These are phyloP conservation scores for Cylindrotheca closterium DNA, from an alignment of 108 stramenopile species.

Conservation along the genomic window DNA sequence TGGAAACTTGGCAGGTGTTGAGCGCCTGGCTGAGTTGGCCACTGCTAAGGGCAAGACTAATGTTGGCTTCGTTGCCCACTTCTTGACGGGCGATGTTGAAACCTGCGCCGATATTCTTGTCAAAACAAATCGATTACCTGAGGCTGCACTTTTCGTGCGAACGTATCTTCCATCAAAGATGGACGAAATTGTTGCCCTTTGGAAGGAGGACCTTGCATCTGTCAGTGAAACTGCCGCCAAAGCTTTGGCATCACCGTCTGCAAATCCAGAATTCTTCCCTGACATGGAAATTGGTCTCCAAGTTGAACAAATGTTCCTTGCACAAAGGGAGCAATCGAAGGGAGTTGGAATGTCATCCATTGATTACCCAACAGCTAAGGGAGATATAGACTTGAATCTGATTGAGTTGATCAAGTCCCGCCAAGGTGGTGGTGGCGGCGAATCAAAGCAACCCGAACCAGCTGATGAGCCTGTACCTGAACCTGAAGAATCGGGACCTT, in stretches of 20 bases:
- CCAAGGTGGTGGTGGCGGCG: slow-evolving; percentile 41
- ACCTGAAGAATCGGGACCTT: slow-evolving; percentile 18
- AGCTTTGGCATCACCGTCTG: slow-evolving; percentile 83
- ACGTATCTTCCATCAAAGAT: slow-evolving; percentile 95
- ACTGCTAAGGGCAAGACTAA: slow-evolving; percentile 84
- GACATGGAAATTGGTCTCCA: slow-evolving; percentile 89
- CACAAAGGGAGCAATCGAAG: slow-evolving; percentile 68
- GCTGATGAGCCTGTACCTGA: slow-evolving; percentile 15
- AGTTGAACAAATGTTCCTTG: slow-evolving; percentile 90
- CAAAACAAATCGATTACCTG: slow-evolving; percentile 89
- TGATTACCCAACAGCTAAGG: slow-evolving; percentile 86
- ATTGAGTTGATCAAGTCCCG: slow-evolving; percentile 83
- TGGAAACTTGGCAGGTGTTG: slow-evolving; percentile 91
- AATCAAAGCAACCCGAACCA: slow-evolving; percentile 27
- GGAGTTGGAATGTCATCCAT: slow-evolving; percentile 67
- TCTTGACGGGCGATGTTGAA: slow-evolving; percentile 91
- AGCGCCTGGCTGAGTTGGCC: slow-evolving; percentile 81
- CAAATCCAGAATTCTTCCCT: slow-evolving; percentile 89
- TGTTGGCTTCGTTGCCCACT: slow-evolving; percentile 92
- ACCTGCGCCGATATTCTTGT: slow-evolving; percentile 91
- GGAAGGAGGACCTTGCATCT: slow-evolving; percentile 89
- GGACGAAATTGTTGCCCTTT: slow-evolving; percentile 86
- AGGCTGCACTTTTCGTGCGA: slow-evolving; percentile 97
- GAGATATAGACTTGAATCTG: slow-evolving; percentile 86
- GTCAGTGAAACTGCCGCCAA: slow-evolving; percentile 89